Percentiles rank a stretch among this genome's conserved stretches.
Conservation (phyloP, 2,329 filamentous ascomycete species). For the Epichloe scottii region DNA sequence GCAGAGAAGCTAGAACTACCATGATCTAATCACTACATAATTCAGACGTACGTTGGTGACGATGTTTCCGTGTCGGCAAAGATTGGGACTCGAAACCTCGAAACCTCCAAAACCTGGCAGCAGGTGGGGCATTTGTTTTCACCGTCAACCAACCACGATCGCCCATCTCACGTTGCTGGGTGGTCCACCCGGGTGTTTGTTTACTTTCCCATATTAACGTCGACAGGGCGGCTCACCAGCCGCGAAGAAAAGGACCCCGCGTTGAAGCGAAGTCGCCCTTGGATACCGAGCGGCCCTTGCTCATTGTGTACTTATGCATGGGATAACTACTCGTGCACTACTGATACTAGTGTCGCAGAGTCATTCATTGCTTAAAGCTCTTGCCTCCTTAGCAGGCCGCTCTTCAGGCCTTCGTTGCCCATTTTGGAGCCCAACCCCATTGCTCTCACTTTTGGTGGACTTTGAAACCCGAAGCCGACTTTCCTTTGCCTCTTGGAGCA, state of each 20-base stretch:
- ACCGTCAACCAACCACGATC: background rate
- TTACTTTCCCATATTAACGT: slow-evolving; percentile 9
- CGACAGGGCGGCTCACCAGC: slow-evolving; percentile 1
- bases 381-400: background rate
- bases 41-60: too few relatives aligned
- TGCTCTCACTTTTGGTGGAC: background rate
- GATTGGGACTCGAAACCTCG: too few relatives aligned
- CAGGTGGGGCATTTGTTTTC: background rate
- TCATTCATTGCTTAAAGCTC: background rate
- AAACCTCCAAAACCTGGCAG: background rate
- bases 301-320: background rate
- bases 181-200: slow-evolving; percentile 11
- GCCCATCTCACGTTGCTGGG: slow-evolving; percentile 11
- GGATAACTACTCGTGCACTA: background rate
- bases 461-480: background rate
- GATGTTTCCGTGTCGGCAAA: too few relatives aligned
- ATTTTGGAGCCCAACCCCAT: background rate
- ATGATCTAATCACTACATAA: too few relatives aligned
- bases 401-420: background rate
- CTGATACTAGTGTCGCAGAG: background rate
- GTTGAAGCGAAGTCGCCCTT: slow-evolving; percentile 3
- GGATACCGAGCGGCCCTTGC: background rate
- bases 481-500: background rate
- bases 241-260: slow-evolving; percentile 11
- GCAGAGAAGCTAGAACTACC: too few relatives aligned